phyloP scores from a whole-genome alignment of 2,329 filamentous ascomycete genomes.

The Torrubiellomyces zombiae region DNA sequence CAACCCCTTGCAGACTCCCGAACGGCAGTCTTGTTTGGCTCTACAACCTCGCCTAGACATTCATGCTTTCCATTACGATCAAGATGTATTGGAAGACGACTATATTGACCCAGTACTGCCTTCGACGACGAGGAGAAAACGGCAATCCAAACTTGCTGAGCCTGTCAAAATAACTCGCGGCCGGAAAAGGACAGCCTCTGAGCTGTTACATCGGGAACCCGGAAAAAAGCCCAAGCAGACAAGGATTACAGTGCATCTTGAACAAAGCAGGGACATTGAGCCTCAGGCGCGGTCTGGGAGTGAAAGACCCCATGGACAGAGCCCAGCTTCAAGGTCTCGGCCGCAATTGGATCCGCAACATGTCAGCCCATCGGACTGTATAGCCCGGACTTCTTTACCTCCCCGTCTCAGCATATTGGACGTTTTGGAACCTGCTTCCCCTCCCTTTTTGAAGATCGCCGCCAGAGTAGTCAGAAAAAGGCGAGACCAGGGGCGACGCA shows the following conservation, averaged over 20 bases:
- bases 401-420: conserved; percentile 45
- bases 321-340: too few species aligned
- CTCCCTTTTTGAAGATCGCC: conserved; percentile 43
- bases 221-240: conserved; percentile 11
- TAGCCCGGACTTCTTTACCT: conserved; percentile 12
- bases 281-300: too few species aligned
- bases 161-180: conserved; percentile 9
- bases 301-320: too few species aligned
- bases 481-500: conserved; percentile 33
- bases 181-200: conserved; percentile 10
- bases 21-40: too few species aligned
- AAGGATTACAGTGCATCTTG: conserved; percentile 17
- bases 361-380: too few species aligned
- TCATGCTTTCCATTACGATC: too few species aligned
- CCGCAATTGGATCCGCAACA: too few species aligned
- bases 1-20: conserved; percentile 7
- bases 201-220: conserved; percentile 9
- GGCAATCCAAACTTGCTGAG: conserved; percentile 15
- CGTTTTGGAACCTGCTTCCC: conserved; percentile 33
- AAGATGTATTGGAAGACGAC: conserved; percentile 31
- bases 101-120: conserved; percentile 33
- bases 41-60: too few species aligned
- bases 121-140: conserved; percentile 22
- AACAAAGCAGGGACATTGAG: too few species aligned
- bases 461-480: conserved; percentile 36